Evolutionary conservation across 345 rosid species (phyloP), one percentile per base, ranked within the genome.

Genomic region (Raphanus sativus): DNA sequence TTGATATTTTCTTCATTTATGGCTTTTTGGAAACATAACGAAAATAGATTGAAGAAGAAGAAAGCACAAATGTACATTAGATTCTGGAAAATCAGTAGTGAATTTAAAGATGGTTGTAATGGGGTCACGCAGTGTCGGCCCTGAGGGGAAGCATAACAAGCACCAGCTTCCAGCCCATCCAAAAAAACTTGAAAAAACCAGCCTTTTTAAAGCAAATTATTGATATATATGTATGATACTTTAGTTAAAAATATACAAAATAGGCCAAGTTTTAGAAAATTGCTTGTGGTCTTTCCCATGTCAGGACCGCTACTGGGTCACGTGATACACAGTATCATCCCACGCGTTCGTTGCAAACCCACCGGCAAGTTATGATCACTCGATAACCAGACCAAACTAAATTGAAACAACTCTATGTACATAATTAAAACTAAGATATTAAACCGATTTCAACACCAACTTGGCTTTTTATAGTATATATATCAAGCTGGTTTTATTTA

Each of bases 281-380:
- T 21, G 21, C 21, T 21, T 21, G 21, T 21, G 21, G 21, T 21
- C 21, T 21, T 21, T 21, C 21, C 21, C 21, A 21, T 21, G 21
- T 21, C 21, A 21, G 21, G 21, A 21, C 21, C 21, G 21, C 21
- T 21, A 21, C 21, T 21, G 21, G n/a, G n/a, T n/a, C 81, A 77
- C 77, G 73, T 71, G 76, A 65, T 29, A 77, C 15, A 30, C 55
- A n/a, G 1, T 17, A 6, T 32, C n/a, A 42, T 11, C 36, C 81
- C 74, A 78, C 81, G 81, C 62, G 81, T 60, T 36, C 36, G 69
- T 38, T 65, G 59, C 74, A 33, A 60, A 55, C 4, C 76, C 77
- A 65, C 73, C 77, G 81, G 63, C 77, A 66, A 60, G 48, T 71
- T 58, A 62, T 10, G 61, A 77, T 59, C 73, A 65, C 59, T 28